Evolutionary conservation across 371 early-diverging fungal species (phyloP).

Genomic region (Sporodiniella umbellata): DNA sequence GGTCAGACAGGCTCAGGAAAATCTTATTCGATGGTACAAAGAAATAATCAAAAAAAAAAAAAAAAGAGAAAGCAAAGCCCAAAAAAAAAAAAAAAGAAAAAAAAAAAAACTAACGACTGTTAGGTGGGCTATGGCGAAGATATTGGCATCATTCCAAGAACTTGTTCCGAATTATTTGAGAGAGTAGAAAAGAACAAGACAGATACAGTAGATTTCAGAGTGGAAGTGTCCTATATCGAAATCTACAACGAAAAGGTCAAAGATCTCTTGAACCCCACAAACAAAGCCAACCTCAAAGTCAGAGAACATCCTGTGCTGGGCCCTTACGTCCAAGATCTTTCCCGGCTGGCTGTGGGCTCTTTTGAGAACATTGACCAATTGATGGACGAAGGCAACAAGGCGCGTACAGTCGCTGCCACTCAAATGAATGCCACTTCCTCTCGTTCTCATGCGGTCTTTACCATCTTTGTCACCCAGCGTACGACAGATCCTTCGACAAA

Average conservation of each 20-base stretch:
- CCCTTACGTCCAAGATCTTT: constrained; percentile 90
- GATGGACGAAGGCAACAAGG: constrained; percentile 90
- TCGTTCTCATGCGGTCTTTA: constrained; percentile 95
- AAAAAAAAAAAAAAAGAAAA: too few relatives aligned
- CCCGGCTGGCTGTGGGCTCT: constrained; percentile 74
- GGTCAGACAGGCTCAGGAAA: constrained; percentile 89
- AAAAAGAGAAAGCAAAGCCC: too few relatives aligned
- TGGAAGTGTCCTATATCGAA: constrained; percentile 86
- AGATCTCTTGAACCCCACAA: constrained; percentile 82
- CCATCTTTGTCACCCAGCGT: constrained; percentile 75
- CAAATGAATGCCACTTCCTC: constrained; percentile 95
- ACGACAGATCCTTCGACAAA: constrained; percentile 56
- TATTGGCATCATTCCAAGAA: constrained; percentile 82
- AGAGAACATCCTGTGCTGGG: constrained; percentile 88
- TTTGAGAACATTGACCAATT: constrained; percentile 74
- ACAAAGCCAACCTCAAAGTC: constrained; percentile 76
- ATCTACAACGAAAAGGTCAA: constrained; percentile 87
- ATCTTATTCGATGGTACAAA: constrained; percentile 77
- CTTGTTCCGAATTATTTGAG: constrained; percentile 77
- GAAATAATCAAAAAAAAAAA: too few relatives aligned
- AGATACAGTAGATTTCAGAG: constrained; percentile 57
- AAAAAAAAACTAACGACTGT: too few relatives aligned
- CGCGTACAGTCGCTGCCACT: constrained; percentile 90
- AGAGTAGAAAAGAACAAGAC: constrained; percentile 49
- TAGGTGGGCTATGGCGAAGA: constrained; percentile 72